Base-by-base conservation (phyloP, 2,329 filamentous ascomycete species). In the Colletotrichum sp. region DNA sequence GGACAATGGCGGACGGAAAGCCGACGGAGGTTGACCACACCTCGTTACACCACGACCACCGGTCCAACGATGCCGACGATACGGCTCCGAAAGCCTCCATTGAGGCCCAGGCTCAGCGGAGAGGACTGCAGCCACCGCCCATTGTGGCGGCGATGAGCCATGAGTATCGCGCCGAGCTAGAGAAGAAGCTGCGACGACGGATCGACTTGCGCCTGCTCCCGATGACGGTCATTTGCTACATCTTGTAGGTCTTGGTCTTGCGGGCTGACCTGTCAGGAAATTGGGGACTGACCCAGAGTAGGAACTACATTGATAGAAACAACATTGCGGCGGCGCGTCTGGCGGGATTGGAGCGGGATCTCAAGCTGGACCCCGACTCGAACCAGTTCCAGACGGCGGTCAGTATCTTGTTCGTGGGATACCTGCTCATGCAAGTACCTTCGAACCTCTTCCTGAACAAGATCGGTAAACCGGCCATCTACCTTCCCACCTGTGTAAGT, bases 391-490 rank as follows among this genome's bases (percentile, higher is more conserved):
- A 86, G 80, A 84, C 85, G 62, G 84, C 87, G 15, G 87, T 90
- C 65, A 88, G 87, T 77, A 89, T 90, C 71, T 82, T 90, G 52
- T 90, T 89, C 69, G 87, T 89, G 15, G 88, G 88, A 8, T 89
- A 89, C 76, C 82, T 90, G 18, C 80, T 89, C 36, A 89, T 89
- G 84, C 88, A 90, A 78, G 85, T 90, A 10, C 88, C 88, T 0
- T 89, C 88, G 2, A 90, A 90, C 68, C 79, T 89, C 67, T 84
- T 89, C 55, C 79, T 90, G n/a, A 89, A 89, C 79, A 89, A 88
- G 79, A 85, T 88, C n/a, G 88, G 87, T 9, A 86, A 87, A 76
- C 88, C 88, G 6, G 86, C 85, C 7, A 73, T 89, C 32, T 88
- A 89, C 79, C 82, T 90, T 10, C 85, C 85, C 21, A 79, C 80